Conservation (phyloP, 2,329 filamentous ascomycete genomes). For the Fusarium xylarioides region DNA sequence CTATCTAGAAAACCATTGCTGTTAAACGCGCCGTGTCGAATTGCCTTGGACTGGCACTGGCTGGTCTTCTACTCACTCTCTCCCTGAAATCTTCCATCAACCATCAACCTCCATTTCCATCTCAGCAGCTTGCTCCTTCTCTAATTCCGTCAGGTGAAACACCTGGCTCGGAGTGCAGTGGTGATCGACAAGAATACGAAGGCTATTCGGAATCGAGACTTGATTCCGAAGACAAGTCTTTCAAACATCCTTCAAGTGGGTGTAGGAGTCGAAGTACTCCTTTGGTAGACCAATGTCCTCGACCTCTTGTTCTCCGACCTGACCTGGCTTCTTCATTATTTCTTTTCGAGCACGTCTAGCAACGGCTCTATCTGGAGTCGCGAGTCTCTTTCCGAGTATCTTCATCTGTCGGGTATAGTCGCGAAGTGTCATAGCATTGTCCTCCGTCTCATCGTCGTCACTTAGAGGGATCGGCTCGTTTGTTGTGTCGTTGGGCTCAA, state of each 20-base stretch:
- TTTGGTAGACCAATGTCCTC: accelerated
- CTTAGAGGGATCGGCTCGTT: accelerated
- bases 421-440: accelerated
- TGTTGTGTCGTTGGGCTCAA: accelerated
- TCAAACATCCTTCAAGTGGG: background rate
- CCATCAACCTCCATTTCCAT: background rate
- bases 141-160: background rate
- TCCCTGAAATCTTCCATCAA: accelerated
- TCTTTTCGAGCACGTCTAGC: accelerated
- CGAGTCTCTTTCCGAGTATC: accelerated
- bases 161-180: background rate
- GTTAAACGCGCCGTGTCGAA: accelerated
- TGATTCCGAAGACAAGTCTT: accelerated
- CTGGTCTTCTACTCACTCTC: background rate
- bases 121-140: background rate
- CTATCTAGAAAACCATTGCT: accelerated
- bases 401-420: background rate
- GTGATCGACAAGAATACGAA: background rate
- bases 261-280: background rate
- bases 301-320: accelerated
- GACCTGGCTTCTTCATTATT: background rate
- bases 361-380: accelerated
- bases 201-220: background rate
- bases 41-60: accelerated
- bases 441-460: accelerated